A percentile compares a stretch with the other conserved stretches of the same genome.
phyloP scores from a whole-genome alignment of 2,329 filamentous ascomycete genomes.

The Cladosporium sp. region DNA sequence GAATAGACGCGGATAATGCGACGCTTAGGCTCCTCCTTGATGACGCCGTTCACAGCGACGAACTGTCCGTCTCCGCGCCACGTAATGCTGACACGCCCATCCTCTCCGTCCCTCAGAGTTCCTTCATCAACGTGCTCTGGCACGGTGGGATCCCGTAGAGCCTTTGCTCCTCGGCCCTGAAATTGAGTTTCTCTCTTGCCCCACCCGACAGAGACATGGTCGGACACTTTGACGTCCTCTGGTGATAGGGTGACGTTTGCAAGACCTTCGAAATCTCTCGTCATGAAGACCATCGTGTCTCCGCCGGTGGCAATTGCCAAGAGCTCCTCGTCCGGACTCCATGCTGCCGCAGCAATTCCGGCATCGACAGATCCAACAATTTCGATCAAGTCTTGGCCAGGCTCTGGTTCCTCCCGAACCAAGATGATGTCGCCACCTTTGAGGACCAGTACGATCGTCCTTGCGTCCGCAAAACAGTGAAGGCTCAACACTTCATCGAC shows the following conservation, averaged over 20 bases:
- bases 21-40: conserved; percentile 60
- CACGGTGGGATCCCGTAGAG: conserved; percentile 86
- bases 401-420: conserved; percentile 64
- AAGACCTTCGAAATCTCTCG: conserved; percentile 77
- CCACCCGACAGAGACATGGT: conserved; percentile 93
- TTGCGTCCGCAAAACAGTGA: conserved; percentile 77
- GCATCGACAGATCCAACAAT: conserved; percentile 92
- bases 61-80: conserved; percentile 95
- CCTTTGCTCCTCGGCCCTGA: conserved; percentile 67
- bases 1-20: conserved; percentile 86
- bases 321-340: conserved; percentile 94
- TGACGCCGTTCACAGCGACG: conserved; percentile 78
- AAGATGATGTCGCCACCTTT: conserved; percentile 87
- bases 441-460: conserved; percentile 73
- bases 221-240: conserved; percentile 75
- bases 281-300: conserved; percentile 84
- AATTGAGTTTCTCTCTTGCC: conserved; percentile 98
- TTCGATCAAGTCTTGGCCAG: conserved; percentile 74
- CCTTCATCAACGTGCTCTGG: conserved; percentile 88
- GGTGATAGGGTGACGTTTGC: conserved; percentile 64
- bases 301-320: conserved; percentile 75
- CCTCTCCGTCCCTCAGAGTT: conserved; percentile 65
- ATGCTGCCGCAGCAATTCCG: conserved; percentile 80
- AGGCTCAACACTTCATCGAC: conserved; percentile 72
- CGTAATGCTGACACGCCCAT: conserved; percentile 65